Conservation (phyloP, 2,329 filamentous ascomycete genomes). For the Penicillium concentricum region DNA sequence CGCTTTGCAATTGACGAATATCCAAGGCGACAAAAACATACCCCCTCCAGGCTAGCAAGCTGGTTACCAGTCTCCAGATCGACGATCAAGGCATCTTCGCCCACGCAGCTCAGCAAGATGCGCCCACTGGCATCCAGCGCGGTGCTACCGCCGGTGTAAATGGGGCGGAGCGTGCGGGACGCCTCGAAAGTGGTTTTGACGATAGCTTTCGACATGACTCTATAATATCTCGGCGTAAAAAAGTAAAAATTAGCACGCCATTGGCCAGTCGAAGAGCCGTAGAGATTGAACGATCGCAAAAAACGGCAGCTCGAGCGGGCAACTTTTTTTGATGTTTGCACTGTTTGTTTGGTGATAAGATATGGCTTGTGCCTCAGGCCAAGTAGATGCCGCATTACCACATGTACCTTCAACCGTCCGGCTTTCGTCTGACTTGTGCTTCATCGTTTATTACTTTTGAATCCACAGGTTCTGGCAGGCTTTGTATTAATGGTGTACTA, state of each 20-base stretch:
- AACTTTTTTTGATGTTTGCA: slow-evolving; percentile 42
- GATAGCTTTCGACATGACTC: slow-evolving; percentile 51
- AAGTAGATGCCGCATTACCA: slow-evolving; percentile 10
- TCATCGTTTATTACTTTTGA: neutral
- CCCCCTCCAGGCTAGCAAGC: slow-evolving; percentile 82
- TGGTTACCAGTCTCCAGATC: slow-evolving; percentile 79
- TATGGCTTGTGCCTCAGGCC: slow-evolving; percentile 29
- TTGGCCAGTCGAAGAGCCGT: slow-evolving; percentile 16
- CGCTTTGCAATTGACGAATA: slow-evolving; percentile 4
- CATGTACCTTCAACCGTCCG: neutral
- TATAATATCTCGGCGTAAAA: slow-evolving; percentile 14
- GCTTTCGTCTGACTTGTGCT: neutral
- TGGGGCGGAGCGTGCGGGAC: slow-evolving; percentile 78
- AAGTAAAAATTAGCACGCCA: slow-evolving; percentile 16
- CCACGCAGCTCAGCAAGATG: slow-evolving; percentile 83
- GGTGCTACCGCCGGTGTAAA: slow-evolving; percentile 88
- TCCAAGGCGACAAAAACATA: slow-evolving; percentile 46
- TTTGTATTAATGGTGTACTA: neutral
- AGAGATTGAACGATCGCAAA: slow-evolving; percentile 18
- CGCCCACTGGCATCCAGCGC: slow-evolving; percentile 77
- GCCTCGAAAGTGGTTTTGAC: slow-evolving; percentile 88
- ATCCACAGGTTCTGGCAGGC: neutral
- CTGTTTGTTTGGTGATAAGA: slow-evolving; percentile 34
- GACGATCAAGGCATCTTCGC: slow-evolving; percentile 86
- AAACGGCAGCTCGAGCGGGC: slow-evolving; percentile 21